Evolutionary conservation across 2,329 filamentous ascomycete species (phyloP).

Genomic region (Fulvia fulva): DNA sequence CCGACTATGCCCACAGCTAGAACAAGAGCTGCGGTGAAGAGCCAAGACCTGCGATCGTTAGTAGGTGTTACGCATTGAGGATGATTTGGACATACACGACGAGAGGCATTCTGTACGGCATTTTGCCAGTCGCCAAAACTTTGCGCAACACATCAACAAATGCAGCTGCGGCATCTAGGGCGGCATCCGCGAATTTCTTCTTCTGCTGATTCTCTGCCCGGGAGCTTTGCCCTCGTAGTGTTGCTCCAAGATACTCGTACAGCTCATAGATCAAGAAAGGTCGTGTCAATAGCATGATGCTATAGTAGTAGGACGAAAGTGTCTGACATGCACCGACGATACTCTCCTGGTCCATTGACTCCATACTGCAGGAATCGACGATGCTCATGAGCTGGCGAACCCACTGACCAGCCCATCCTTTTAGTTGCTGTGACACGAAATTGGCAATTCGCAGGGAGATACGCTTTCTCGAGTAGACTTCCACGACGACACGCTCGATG

Average conservation of each 20-base stretch:
- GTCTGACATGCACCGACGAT: conserved; percentile 47
- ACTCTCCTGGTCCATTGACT: background rate
- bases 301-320: conserved; percentile 52
- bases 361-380: background rate
- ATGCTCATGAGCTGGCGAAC: background rate
- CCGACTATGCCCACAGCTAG: conserved; percentile 28
- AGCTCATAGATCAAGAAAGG: conserved; percentile 52
- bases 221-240: conserved; percentile 12
- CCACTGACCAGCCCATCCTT: conserved; percentile 39
- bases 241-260: conserved; percentile 35
- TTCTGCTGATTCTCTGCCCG: conserved; percentile 22
- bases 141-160: conserved; percentile 25
- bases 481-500: conserved; percentile 46
- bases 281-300: conserved; percentile 51
- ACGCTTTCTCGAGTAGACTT: conserved; percentile 43
- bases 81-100: conserved; percentile 18
- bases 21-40: conserved; percentile 30
- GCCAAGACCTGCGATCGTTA: conserved; percentile 23
- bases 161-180: conserved; percentile 27
- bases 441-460: conserved; percentile 40
- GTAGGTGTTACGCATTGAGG: background rate
- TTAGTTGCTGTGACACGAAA: conserved; percentile 40
- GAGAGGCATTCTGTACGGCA: conserved; percentile 22
- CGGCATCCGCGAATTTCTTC: conserved; percentile 28
- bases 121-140: conserved; percentile 14